These are phyloP conservation scores for Lactarius quietus DNA, from an alignment of 768 basidiomycete species.

Conservation along the genomic window DNA sequence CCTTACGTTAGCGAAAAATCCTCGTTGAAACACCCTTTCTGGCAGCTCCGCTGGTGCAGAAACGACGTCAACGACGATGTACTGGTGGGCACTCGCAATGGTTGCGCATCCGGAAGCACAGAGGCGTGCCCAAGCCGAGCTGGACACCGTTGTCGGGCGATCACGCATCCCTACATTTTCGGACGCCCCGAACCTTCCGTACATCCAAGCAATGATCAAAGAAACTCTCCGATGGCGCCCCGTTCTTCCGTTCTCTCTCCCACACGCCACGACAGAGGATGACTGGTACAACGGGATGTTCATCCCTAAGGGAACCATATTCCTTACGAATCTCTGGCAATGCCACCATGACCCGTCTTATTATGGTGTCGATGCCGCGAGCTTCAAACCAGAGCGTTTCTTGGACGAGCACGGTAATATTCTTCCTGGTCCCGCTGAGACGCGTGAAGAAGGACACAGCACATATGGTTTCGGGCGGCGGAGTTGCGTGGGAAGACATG, in stretches of 20 bases:
- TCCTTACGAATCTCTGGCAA: conserved; percentile 29
- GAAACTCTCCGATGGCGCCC: conserved; percentile 3
- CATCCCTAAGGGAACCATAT: conserved; percentile 36
- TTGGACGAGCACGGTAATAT: conserved; percentile 8
- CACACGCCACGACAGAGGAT: conserved; percentile 24
- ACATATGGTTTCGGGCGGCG: conserved; percentile 10
- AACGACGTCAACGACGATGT: conserved; percentile 10
- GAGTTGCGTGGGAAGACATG: conserved; percentile 21
- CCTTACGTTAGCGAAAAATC: too few species aligned
- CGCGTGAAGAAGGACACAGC: conserved; percentile 8
- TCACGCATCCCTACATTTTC: background rate
- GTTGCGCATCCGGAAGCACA: conserved; percentile 16
- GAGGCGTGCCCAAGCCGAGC: background rate
- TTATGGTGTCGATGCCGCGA: conserved; percentile 18
- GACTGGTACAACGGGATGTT: conserved; percentile 8
- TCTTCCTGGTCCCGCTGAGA: background rate
- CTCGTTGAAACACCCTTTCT: too few species aligned
- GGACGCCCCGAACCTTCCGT: background rate
- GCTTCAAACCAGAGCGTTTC: conserved; percentile 24
- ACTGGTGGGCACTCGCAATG: conserved; percentile 22
- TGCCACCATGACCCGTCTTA: conserved; percentile 1
- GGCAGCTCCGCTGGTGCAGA: conserved; percentile 16
- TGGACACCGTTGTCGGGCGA: background rate
- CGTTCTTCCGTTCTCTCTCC: background rate
- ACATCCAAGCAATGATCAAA: background rate